These are phyloP conservation scores for Taphrina pruni DNA, from an alignment of 1,139 yeast species.

Conservation along the genomic window DNA sequence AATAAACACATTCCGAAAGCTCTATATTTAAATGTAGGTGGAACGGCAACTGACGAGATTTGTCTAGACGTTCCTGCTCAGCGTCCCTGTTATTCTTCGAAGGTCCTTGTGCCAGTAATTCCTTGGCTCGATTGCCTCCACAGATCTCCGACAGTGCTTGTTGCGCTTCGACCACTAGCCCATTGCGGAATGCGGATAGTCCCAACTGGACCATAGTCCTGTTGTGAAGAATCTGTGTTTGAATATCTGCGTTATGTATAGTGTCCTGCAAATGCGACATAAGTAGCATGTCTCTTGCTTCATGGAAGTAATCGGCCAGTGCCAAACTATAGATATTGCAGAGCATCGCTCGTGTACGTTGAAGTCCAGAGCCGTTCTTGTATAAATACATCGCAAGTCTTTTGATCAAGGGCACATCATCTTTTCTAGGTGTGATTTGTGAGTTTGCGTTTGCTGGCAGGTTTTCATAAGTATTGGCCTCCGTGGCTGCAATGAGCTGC, in stretches of 20 bases:
- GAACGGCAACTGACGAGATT: conserved; percentile 90
- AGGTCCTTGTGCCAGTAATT: conserved; percentile 91
- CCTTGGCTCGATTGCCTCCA: conserved; percentile 84
- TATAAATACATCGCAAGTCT: conserved; percentile 68
- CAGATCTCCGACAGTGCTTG: conserved; percentile 88
- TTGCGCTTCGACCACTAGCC: conserved; percentile 84
- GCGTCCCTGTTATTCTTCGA: conserved; percentile 69
- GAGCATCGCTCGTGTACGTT: conserved; percentile 82
- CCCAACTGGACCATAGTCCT: conserved; percentile 96
- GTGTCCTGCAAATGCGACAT: conserved; percentile 82
- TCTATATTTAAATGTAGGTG: conserved; percentile 98
- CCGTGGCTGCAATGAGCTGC: conserved; percentile 71
- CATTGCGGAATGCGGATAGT: conserved; percentile 90
- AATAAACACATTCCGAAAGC: conserved; percentile 89
- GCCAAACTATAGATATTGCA: conserved; percentile 90
- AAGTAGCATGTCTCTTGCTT: conserved; percentile 86
- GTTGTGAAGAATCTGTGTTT: conserved; percentile 89
- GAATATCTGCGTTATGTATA: conserved; percentile 82
- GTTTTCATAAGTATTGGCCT: conserved; percentile 71
- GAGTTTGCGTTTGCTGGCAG: conserved; percentile 53
- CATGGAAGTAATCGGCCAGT: conserved; percentile 77
- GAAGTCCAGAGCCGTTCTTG: conserved; percentile 68
- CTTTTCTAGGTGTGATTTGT: conserved; percentile 52
- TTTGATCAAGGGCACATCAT: conserved; percentile 61
- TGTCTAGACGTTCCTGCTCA: conserved; percentile 58